phyloP scores from a whole-genome alignment of 2,329 filamentous ascomycete species.

The Capronia coronata region DNA sequence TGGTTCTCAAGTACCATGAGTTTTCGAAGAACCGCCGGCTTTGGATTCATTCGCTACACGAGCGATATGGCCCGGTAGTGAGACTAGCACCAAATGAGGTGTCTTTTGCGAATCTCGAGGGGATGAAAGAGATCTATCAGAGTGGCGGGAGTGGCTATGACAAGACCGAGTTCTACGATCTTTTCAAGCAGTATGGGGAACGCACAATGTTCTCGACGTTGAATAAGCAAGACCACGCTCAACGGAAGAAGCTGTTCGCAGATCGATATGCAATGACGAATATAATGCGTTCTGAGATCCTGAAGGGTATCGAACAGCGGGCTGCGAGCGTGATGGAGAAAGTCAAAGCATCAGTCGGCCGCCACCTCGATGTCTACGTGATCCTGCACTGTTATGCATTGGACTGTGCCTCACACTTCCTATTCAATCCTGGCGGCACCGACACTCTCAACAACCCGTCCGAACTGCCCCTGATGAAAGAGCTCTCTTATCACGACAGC shows the following conservation, averaged over 20 bases:
- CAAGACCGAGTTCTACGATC: constrained; percentile 34
- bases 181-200: constrained; percentile 30
- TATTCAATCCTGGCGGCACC: constrained; percentile 62
- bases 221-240: constrained; percentile 48
- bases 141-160: constrained; percentile 35
- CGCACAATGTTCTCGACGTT: constrained; percentile 39
- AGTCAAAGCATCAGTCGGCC: no score
- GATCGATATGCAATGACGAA: constrained; percentile 65
- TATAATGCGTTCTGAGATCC: constrained; percentile 50
- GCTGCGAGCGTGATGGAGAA: no score
- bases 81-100: constrained; percentile 60
- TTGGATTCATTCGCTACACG: constrained; percentile 52
- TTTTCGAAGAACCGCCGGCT: constrained; percentile 5
- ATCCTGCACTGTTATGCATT: constrained; percentile 61
- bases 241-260: constrained; percentile 57
- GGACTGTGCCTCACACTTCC: constrained; percentile 61
- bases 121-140: constrained; percentile 52
- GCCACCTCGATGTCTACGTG: constrained; percentile 51
- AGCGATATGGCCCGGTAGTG: constrained; percentile 54
- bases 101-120: constrained; percentile 58
- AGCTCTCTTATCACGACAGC: constrained; percentile 59
- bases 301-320: constrained; percentile 56
- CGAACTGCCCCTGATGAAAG: constrained; percentile 62
- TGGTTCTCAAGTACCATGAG: constrained; percentile 16
- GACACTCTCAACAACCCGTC: constrained; percentile 50